Base-by-base conservation (phyloP, 345 rosid genomes). In the Citropsis articulata region DNA sequence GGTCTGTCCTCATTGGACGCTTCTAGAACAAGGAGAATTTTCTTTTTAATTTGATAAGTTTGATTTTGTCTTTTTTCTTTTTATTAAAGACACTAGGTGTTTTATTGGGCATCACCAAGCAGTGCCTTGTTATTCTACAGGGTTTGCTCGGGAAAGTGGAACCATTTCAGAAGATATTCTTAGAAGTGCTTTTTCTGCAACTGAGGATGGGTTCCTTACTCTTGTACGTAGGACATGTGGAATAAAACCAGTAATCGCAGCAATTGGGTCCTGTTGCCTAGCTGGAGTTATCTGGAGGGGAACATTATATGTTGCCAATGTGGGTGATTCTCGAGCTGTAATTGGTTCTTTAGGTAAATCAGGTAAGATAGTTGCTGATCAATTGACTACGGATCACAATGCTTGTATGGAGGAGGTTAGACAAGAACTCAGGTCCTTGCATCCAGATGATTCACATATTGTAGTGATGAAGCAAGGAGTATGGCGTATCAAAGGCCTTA, bases 401-500 rank as follows among this genome's bases (percentile, higher is more conserved):
- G 99, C 93, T 6, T 85, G 94, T 61, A 76, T 88, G 85, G 98
- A 92, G 80, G 98, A 91, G 88, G 94, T 94, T 77, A 94, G 98
- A 81, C 88, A 87, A 86, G 97, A 96, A 84, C 92, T 96, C 62
- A 92, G 77, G 86, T 91, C 91, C 3, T 75, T 90, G 87, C 97
- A 96, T 89, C 98, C 95, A 0, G 97, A 94, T 77, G 98, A 94
- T 84, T 81, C 95, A 0, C 90, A 92, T 55, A 90, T 96, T 69
- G 97, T 96, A 53, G 90, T 92, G 35, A 81, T 88, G 88, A 94
- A 92, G 85, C 88, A 90, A 36, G 99, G 98, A 30, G 97, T 85
- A n/a, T 96, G 98, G 98, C 99, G 99, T 64, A 78, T 96, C 90
- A 96, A 96, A 88, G 99, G 99, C 86, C 90, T 96, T 72, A 94